Base-by-base conservation (phyloP, 805 yeast genomes). In the Barnettozyma botsteinii region DNA sequence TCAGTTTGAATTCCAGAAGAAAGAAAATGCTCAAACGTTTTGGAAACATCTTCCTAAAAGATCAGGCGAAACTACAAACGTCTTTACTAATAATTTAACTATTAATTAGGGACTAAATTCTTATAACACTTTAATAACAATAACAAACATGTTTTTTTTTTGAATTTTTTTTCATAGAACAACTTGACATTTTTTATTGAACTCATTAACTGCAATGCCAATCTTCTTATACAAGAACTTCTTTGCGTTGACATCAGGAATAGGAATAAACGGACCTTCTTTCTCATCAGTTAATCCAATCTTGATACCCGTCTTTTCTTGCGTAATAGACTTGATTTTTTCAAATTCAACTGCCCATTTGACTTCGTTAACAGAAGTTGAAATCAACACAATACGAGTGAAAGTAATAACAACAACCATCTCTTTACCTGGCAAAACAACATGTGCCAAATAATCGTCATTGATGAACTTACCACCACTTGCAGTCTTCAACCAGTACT, bases 391-490 rank as follows among this genome's bases (percentile, higher is more conserved):
- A 15, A 93, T 80, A 43, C 79, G 73, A 42, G 67, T 73, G 66
- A 77, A 77, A 2, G 96, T 85, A 4, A 93, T 79, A 37, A 91
- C 64, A 4, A 87, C 81, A 7, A 81, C 83, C 51, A 75, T 70
- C 45, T 86, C 94, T 36, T 79, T 83, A 7, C 95, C 94, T 1
- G 94, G 81, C 33, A 89, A 66, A 15, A 85, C 73, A 45, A 85
- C 75, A 60, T 93, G 98, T 0, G 96, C 95, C 40, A 93, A 65
- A 53, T 93, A 93, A 17, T 67, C 65, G 52, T 93, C 97, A 35
- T 70, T 67, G 49, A 76, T 72, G 54, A 67, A 86, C 25, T 74
- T 65, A 1, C 97, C 97, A 32, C 94, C 95, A 52, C 83, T 83
- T 18, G 85, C 76, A 7, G 79, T 69, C 62, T 86, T 89, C 45